Evolutionary conservation across 495 filamentous ascomycete genomes (phyloP).

Genomic region (Pyrenula massariospora): DNA sequence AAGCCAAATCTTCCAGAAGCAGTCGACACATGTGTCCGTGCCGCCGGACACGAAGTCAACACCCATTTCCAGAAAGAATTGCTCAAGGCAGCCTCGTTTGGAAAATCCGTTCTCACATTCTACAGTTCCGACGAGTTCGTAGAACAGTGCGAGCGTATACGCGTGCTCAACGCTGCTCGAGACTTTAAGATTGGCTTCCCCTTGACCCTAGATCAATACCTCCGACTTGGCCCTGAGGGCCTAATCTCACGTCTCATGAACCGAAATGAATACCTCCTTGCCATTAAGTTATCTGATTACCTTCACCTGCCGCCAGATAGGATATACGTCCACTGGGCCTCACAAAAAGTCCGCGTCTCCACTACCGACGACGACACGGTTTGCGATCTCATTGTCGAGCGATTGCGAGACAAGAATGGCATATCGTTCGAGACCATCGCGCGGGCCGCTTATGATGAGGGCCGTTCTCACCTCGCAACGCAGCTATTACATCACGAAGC

Average conservation of each 20-base stretch:
- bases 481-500: constrained; percentile 88
- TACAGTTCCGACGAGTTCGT: constrained; percentile 98
- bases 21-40: constrained; percentile 82
- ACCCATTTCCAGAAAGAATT: constrained; percentile 89
- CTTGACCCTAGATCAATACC: constrained; percentile 82
- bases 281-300: constrained; percentile 80
- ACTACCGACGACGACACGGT: constrained; percentile 79
- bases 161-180: constrained; percentile 82
- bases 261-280: constrained; percentile 82
- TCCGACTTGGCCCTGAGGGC: constrained; percentile 78
- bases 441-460: constrained; percentile 90
- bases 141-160: constrained; percentile 89
- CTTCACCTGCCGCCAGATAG: constrained; percentile 74
- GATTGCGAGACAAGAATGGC: constrained; percentile 73
- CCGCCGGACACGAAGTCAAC: constrained; percentile 84
- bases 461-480: constrained; percentile 73
- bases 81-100: constrained; percentile 89
- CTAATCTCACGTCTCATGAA: constrained; percentile 77
- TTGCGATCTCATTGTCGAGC: constrained; percentile 75
- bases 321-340: constrained; percentile 95
- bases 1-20: constrained; percentile 75
- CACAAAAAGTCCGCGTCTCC: constrained; percentile 79
- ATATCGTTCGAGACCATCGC: constrained; percentile 94
- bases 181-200: constrained; percentile 87
- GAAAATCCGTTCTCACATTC: constrained; percentile 90